Evolutionary conservation across 345 rosid species (phyloP), one percentile per base, ranked within the genome.

Genomic region (Camelina laxa): DNA sequence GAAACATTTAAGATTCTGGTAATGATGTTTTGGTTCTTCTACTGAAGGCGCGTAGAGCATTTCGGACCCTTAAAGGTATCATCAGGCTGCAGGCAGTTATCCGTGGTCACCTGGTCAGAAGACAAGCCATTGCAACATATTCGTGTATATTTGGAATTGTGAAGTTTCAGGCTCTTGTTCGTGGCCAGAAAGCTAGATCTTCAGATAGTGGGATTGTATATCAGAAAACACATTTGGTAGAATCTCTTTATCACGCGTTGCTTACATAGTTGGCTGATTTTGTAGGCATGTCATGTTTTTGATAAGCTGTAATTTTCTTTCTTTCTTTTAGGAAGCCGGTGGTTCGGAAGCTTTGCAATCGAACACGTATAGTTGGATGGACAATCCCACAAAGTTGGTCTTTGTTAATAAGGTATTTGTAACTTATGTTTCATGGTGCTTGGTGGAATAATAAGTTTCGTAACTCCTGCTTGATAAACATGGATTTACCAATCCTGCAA

Each of bases 31-130:
- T 39, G 73, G 49, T 60, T 66, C 8, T 33, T 65, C 13, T 50
- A 3, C 39, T 59, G 42, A 81, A 92, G 96, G 95, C 89, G 75
- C 95, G 85, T 35, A 78, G 90, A 61, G 82, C 89, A 59, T 85
- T 86, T 82, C 79, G 75, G 73, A 82, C 81, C 38, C 88, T 87
- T 59, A 85, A 88, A 80, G 84, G 89, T 63, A 92, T 87, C 75
- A 83, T 88, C 74, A 87, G 87, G 82, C 83, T 92, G 62, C 98
- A 92, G 71, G 94, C 92, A 51, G 74, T 90, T 69, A 82, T 88
- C 47, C 93, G 90, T 68, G 98, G 98, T 70, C 93, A 81, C 83
- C 71, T 92, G 69, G 96, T 90, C 59, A 83, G 98, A 80, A 87
- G 94, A 80, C 95, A 92, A 82, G 98, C 96, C 67, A 66, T 86